A percentile compares a stretch with the other conserved stretches of the same genome.
Conservation (phyloP, 805 yeast genomes). For the Candida sithepensis region DNA sequence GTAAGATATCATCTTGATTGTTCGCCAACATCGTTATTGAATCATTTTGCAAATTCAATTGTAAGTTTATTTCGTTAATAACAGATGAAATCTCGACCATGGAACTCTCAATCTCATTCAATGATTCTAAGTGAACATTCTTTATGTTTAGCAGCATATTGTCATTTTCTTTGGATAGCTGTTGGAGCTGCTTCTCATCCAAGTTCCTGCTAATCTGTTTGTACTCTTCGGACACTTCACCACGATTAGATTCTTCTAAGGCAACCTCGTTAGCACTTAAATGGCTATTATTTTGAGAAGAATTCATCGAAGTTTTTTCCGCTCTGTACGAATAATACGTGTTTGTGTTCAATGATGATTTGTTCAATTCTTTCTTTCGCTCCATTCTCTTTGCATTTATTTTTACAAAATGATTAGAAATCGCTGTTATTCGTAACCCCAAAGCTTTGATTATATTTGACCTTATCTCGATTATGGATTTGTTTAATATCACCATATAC, state of each 20-base stretch:
- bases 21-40: conserved; percentile 60
- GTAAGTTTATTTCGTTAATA: conserved; percentile 71
- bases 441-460: conserved; percentile 47
- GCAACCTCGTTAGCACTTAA: conserved; percentile 1
- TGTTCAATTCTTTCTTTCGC: conserved; percentile 37
- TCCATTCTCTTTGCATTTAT: conserved; percentile 48
- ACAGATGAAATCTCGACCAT: conserved; percentile 71
- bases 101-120: conserved; percentile 55
- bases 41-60: conserved; percentile 68
- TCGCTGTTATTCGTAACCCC: conserved; percentile 38
- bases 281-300: conserved; percentile 3
- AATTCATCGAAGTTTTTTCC: conserved; percentile 17
- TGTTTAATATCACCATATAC: conserved; percentile 32
- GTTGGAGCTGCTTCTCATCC: conserved; percentile 52
- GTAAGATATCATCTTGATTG: conserved; percentile 62
- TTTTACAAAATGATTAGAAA: conserved; percentile 42
- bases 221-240: conserved; percentile 32
- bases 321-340: conserved; percentile 11
- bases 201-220: conserved; percentile 29
- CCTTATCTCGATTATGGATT: conserved; percentile 42
- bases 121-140: conserved; percentile 56
- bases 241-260: conserved; percentile 31
- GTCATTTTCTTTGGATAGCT: conserved; percentile 56
- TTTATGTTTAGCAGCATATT: conserved; percentile 50
- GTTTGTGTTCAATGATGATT: conserved; percentile 26